Conservation (phyloP, 352 stramenopile species). For the Globisporangium alternatum region DNA sequence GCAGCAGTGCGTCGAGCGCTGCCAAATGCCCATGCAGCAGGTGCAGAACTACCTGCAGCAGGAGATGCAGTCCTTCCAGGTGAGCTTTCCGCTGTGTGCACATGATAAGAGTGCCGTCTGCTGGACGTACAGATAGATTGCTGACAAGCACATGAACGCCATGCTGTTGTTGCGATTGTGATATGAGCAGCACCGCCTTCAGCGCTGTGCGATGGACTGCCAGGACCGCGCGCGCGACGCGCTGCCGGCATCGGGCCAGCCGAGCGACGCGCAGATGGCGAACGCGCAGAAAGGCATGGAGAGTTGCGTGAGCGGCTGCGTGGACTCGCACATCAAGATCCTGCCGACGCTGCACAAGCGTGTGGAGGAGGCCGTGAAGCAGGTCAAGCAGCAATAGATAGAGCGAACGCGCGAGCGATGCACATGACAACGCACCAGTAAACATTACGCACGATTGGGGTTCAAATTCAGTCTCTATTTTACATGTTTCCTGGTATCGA, state of each 20-base stretch:
- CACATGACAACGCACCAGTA: neutral
- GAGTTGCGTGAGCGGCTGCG: slow-evolving; percentile 56
- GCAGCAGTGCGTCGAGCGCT: slow-evolving; percentile 79
- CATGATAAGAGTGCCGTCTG: neutral
- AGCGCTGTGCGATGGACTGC: slow-evolving; percentile 85
- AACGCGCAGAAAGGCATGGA: slow-evolving; percentile 77
- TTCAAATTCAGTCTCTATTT: neutral
- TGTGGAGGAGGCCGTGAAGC: slow-evolving; percentile 66
- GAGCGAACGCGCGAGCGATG: neutral
- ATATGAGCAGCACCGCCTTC: slow-evolving; percentile 56
- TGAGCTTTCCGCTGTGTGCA: slow-evolving; percentile 8
- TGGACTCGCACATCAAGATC: slow-evolving; percentile 76
- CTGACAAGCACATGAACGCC: neutral
- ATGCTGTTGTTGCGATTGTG: neutral
- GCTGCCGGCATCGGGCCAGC: slow-evolving; percentile 51
- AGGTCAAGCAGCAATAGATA: slow-evolving; percentile 57
- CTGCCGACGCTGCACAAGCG: slow-evolving; percentile 73
- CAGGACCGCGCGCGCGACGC: slow-evolving; percentile 78
- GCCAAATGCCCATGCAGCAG: slow-evolving; percentile 83
- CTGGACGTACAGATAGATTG: neutral
- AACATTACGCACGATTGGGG: neutral
- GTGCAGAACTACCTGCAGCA: slow-evolving; percentile 81
- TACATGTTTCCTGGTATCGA: neutral
- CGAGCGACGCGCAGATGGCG: slow-evolving; percentile 69
- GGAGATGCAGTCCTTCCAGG: slow-evolving; percentile 83